Evolutionary conservation across 257 asterid species (phyloP), one percentile per base, ranked within the genome.

Genomic region (Rubia yunnanensis): DNA sequence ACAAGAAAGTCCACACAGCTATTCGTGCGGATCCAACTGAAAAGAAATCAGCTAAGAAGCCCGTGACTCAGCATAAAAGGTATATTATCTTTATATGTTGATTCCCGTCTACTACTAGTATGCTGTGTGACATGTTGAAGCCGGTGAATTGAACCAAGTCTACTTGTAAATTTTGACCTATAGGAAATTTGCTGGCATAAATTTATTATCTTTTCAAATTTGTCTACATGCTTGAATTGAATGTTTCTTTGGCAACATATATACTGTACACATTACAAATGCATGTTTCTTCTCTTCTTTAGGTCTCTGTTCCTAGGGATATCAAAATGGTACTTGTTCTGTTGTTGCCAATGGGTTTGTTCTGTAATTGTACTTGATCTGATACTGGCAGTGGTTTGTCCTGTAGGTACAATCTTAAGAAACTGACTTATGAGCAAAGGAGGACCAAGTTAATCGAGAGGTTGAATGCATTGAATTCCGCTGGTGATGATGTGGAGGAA

Each of bases 1-100:
- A 85, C 89, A 84, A 87, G 75, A 84, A 90, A 70, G 95, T 79
- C 53, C 95, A 90, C 79, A 83, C 89, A 0, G 83, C 89, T 24
- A 84, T 84, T 26, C 86, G 86, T 50, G 82, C 89, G 22, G 83
- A 79, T 59, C 89, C 89, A 8, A 35, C 49, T 7, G 27, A 14
- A 17, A 79, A 84, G 85, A 83, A 79, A 60, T 72, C 82, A 26
- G 83, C 68, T 18, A 84, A 79, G 70, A 73, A 66, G 63, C 78
- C 83, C 38, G 85, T 78, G 2, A 79, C 77, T 70, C 72, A 77
- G 64, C 89, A 79, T 64, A 81, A 83, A 81, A 81, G 89, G 89
- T 76, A 57, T 24, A 69, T 68, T 35, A 58, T 18, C 22, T 18
- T 31, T 46, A 3, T 50, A n/a, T 22, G 0, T 49, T 18, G 26